These are phyloP conservation scores for Tritrichomonas musculus DNA, from an alignment of 208 protist genomes.

Conservation along the genomic window DNA sequence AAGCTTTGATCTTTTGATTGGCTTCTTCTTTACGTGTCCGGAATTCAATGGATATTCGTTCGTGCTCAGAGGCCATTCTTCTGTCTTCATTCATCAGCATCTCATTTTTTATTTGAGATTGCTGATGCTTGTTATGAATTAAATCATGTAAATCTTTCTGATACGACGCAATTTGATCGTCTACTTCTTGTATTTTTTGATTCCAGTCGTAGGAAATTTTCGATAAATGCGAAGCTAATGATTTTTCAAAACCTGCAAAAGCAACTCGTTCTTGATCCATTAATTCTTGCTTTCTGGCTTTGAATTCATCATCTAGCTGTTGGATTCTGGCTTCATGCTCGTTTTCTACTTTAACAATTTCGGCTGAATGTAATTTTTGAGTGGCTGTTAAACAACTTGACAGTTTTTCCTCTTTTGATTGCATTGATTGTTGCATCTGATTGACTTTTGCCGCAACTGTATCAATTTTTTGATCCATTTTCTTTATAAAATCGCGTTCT, in stretches of 20 bases:
- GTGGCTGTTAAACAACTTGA: neutral
- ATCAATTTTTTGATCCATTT: neutral
- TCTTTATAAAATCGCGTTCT: neutral
- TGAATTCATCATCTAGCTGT: neutral
- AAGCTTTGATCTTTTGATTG: neutral
- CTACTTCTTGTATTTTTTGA: neutral
- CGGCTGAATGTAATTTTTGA: neutral
- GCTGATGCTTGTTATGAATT: conserved; percentile 11
- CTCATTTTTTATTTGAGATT: neutral
- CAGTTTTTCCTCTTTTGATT: neutral
- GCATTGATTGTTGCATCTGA: neutral
- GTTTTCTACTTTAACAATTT: neutral
- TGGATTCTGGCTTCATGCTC: neutral
- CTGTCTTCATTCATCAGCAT: neutral
- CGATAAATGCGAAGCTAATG: neutral
- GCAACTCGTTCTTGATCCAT: neutral
- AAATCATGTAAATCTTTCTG: neutral
- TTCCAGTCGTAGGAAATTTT: neutral
- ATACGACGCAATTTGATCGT: neutral
- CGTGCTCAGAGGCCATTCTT: conserved; percentile 25
- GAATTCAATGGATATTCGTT: neutral
- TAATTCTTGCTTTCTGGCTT: neutral
- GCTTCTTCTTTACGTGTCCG: neutral
- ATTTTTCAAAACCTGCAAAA: neutral
- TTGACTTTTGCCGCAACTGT: neutral